These are phyloP conservation scores for Sclerotinia minor DNA, from an alignment of 2,329 filamentous ascomycete species.

Conservation along the genomic window DNA sequence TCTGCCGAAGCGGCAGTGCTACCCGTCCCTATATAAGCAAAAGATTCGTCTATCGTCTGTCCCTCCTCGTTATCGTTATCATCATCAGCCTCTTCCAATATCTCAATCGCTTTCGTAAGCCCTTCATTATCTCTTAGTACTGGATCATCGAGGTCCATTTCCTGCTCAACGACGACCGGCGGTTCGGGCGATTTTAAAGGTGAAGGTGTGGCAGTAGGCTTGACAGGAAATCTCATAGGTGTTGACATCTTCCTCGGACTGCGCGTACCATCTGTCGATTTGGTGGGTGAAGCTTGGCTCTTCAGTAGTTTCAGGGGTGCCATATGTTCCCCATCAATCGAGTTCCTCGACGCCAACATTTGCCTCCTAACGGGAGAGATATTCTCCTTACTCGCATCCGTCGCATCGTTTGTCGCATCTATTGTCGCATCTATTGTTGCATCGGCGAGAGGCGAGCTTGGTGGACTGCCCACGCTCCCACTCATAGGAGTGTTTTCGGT, in stretches of 20 bases:
- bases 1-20: constrained; percentile 36
- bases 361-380: constrained; percentile 37
- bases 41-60: constrained; percentile 36
- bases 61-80: constrained; percentile 37
- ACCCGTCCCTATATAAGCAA: constrained; percentile 39
- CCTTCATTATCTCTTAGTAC: constrained; percentile 56
- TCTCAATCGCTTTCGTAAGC: constrained; percentile 59
- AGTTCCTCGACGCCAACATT: constrained; percentile 33
- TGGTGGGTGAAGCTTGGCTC: constrained; percentile 35
- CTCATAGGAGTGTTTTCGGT: constrained; percentile 31
- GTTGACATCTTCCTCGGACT: constrained; percentile 51
- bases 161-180: constrained; percentile 31
- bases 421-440: constrained; percentile 21
- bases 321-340: constrained; percentile 34
- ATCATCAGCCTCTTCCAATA: constrained; percentile 55
- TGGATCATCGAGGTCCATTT: constrained; percentile 48
- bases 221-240: constrained; percentile 62
- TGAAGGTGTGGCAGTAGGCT: constrained; percentile 44
- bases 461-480: constrained; percentile 35
- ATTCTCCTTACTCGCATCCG: constrained; percentile 35
- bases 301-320: constrained; percentile 40
- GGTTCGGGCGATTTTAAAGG: constrained; percentile 41
- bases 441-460: constrained; percentile 40
- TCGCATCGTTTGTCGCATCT: constrained; percentile 29
- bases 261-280: constrained; percentile 30